A percentile compares a stretch with the other conserved stretches of the same genome.
phyloP scores from a whole-genome alignment of 2,329 filamentous ascomycete genomes.

The Metarhizium sp. region DNA sequence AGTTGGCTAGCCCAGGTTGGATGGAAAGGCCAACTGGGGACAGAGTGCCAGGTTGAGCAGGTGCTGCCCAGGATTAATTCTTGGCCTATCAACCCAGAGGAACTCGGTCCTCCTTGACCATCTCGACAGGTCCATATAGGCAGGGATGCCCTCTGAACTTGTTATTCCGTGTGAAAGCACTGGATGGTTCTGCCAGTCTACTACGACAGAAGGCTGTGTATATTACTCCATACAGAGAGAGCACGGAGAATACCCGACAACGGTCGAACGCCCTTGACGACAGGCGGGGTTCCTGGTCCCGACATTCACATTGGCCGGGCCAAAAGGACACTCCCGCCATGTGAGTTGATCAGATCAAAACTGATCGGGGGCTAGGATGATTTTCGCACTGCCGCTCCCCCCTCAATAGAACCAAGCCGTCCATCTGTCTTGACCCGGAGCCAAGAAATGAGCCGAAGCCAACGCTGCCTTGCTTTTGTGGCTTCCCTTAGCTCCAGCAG shows the following conservation, averaged over 20 bases:
- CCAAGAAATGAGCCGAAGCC: neutral
- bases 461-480: neutral
- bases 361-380: neutral
- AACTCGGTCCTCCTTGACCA: neutral
- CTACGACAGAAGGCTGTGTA: neutral
- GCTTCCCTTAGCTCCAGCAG: neutral
- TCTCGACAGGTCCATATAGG: neutral
- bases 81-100: neutral
- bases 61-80: neutral
- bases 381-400: neutral
- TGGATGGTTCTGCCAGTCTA: neutral
- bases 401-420: neutral
- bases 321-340: neutral
- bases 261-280: neutral
- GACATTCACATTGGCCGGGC: neutral
- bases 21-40: neutral
- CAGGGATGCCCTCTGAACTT: neutral
- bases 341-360: neutral
- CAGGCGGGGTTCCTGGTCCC: neutral
- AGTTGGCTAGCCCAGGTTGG: neutral
- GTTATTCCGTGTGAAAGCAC: neutral
- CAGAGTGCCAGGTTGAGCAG: neutral
- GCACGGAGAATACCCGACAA: neutral
- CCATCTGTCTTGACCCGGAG: neutral
- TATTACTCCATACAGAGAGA: neutral